These are phyloP conservation scores for Parietichytrium sp. DNA, from an alignment of 108 stramenopile species.

Conservation along the genomic window DNA sequence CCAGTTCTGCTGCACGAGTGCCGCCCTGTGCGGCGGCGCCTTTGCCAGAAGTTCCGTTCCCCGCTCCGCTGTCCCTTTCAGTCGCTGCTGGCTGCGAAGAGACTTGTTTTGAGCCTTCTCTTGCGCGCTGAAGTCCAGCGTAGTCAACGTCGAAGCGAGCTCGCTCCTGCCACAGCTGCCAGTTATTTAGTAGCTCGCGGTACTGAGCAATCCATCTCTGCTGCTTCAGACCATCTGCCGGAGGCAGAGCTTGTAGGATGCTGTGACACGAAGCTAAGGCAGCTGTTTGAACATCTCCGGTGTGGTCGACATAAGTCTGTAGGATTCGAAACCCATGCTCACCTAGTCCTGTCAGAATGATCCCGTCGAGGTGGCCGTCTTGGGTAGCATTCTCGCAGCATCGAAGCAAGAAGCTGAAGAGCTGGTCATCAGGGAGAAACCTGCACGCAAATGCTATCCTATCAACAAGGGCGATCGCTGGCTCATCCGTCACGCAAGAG, in stretches of 20 bases:
- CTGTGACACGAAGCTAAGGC: background rate
- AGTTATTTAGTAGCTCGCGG: slow-evolving; percentile 9
- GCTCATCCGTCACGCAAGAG: background rate
- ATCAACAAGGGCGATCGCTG: background rate
- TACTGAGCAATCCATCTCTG: background rate
- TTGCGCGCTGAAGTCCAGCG: background rate
- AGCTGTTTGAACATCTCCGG: slow-evolving; percentile 12
- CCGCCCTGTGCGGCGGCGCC: too few species aligned
- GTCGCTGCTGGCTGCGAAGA: too few species aligned
- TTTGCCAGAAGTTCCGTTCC: too few species aligned
- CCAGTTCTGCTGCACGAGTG: too few species aligned
- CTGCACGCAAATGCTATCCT: slow-evolving; percentile 4
- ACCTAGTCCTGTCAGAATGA: background rate
- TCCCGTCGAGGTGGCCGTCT: background rate
- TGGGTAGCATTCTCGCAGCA: background rate
- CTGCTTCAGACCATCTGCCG: too few species aligned
- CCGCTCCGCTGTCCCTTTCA: too few species aligned
- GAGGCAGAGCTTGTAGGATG: background rate
- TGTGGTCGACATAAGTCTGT: slow-evolving; percentile 25
- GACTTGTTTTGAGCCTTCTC: too few species aligned
- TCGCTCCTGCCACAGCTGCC: slow-evolving; percentile 37
- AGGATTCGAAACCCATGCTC: background rate
- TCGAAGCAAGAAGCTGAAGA: background rate
- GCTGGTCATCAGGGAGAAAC: background rate
- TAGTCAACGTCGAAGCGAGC: background rate